These are phyloP conservation scores for Prunus persica DNA, from an alignment of 306 rosid species.

Conservation along the genomic window Prunus_persica_NCBIv2 NC_034011.1:4356001-4356500, in stretches of 20 bases:
- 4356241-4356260: background rate
- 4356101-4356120: background rate
- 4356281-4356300: constrained; percentile 9
- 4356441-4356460: constrained; percentile 25
- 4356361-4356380: constrained; percentile 25
- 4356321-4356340: constrained; percentile 21
- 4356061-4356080: background rate
- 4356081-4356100: constrained; percentile 1
- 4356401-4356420: constrained; percentile 31
- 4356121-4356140: background rate
- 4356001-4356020: background rate
- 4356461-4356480: constrained; percentile 42
- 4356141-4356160: background rate
- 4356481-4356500: constrained; percentile 57
- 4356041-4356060: background rate
- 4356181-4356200: constrained; percentile 2
- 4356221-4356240: constrained; percentile 7
- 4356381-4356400: background rate
- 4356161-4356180: background rate
- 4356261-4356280: background rate
- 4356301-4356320: constrained; percentile 13
- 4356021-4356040: background rate
- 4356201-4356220: constrained; percentile 2
- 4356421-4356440: constrained; percentile 36
- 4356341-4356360: constrained; percentile 24